Evolutionary conservation across 1,284 basidiomycete genomes (phyloP).

Genomic region (Malassezia brasiliensis): DNA sequence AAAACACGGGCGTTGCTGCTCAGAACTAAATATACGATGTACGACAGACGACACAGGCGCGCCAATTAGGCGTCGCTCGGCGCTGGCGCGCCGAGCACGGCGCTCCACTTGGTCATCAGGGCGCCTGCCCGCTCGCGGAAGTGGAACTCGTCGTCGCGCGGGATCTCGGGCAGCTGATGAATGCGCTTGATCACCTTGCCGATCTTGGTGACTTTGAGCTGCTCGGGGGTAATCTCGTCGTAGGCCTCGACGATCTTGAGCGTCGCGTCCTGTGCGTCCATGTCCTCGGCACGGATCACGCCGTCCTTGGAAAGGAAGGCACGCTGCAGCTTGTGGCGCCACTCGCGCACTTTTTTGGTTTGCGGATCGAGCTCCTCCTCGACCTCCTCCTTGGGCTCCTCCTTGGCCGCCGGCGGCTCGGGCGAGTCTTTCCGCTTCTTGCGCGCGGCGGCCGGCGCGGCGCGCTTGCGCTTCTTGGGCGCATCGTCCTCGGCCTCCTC

Average conservation of each 20-base stretch:
- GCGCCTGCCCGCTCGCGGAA: conserved; percentile 63
- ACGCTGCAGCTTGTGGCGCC: conserved; percentile 82
- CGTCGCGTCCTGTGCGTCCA: conserved; percentile 58
- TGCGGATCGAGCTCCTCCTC: conserved; percentile 54
- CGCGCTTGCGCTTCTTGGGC: conserved; percentile 50
- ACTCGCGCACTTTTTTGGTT: conserved; percentile 56
- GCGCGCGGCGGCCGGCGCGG: conserved; percentile 40
- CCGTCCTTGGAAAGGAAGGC: conserved; percentile 63
- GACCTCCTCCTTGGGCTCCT: conserved; percentile 50
- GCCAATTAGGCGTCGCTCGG: neutral
- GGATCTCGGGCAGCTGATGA: conserved; percentile 60
- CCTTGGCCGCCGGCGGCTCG: conserved; percentile 50
- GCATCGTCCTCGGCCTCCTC: conserved; percentile 60
- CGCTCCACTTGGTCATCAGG: conserved; percentile 50
- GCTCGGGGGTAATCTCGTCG: conserved; percentile 68
- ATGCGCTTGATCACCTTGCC: conserved; percentile 97
- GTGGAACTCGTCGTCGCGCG: conserved; percentile 72
- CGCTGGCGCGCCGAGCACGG: conserved; percentile 16
- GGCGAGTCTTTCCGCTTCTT: conserved; percentile 17
- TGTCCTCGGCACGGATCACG: conserved; percentile 41
- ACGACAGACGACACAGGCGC: neutral
- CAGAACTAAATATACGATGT: too few relatives aligned
- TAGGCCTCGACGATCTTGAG: conserved; percentile 77
- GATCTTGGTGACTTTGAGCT: conserved; percentile 80
- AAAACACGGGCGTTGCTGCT: too few relatives aligned